phyloP scores from a whole-genome alignment of 2,329 filamentous ascomycete species.

The Pseudogymnoascus sp. region DNA sequence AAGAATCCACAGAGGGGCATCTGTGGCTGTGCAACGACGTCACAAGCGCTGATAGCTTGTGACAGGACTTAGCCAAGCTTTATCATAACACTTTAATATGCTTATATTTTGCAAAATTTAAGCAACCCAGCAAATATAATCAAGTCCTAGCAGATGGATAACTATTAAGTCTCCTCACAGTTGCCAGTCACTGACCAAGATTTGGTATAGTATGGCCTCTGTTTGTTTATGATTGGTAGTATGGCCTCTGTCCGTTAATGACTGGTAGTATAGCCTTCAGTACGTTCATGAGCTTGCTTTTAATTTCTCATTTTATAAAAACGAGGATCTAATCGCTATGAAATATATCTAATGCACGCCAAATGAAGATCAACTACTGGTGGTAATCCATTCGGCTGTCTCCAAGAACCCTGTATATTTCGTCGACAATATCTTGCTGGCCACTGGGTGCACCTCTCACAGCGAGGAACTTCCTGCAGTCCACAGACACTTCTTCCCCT shows the following conservation, averaged over 20 bases:
- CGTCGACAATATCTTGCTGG: constrained; percentile 55
- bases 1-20: neutral
- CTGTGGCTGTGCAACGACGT: constrained; percentile 5
- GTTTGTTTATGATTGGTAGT: neutral
- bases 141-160: neutral
- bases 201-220: neutral
- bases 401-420: constrained; percentile 58
- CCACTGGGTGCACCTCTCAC: constrained; percentile 53
- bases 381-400: constrained; percentile 45
- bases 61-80: neutral
- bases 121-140: neutral
- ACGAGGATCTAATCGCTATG: neutral
- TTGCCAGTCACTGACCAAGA: neutral
- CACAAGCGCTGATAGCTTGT: neutral
- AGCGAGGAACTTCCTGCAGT: constrained; percentile 56
- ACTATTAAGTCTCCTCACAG: neutral
- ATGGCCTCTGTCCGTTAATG: no score
- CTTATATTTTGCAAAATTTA: neutral
- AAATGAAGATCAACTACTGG: neutral
- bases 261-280: neutral
- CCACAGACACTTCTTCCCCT: constrained; percentile 53
- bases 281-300: neutral
- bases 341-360: neutral
- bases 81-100: neutral
- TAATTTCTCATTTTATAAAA: neutral